Evolutionary conservation across 257 asterid species (phyloP), one percentile per base, ranked within the genome.

Genomic region (Solanum boliviense): DNA sequence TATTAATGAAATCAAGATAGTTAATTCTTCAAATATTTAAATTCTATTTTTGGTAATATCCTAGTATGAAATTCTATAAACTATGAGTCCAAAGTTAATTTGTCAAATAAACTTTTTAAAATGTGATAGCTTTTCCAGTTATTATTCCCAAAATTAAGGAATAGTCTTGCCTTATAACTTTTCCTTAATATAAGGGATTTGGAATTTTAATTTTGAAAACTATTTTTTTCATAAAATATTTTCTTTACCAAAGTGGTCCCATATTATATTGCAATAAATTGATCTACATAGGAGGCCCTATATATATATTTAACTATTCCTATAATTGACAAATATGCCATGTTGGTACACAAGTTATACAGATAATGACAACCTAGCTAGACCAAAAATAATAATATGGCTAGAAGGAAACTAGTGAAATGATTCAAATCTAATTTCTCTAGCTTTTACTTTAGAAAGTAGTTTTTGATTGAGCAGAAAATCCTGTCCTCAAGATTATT

Each of bases 181-280:
- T 81, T 88, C 89, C 95, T 71, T 23, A 86, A 91, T 89, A 89
- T 88, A 20, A 68, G 94, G 93, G 87, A 87, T 88, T 79, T 67
- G 60, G 74, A 18, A 36, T 68, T 82, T 81, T 9, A 81, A 46
- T 9, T 20, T 44, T 46, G 67, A 27, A 32, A 18, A 27, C 41
- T 29, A 5, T 16, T 29, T n/a, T 4, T 29, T 44, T 4, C 72
- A 12, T 32, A 6, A 29, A 20, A 70, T 86, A 39, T 86, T 16
- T 5, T 44, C 38, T 18, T 84, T 81, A 60, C 76, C 48, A 36
- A 20, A 16, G 81, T 60, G 84, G 87, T n/a, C 84, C 88, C 85
- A 13, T 81, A 11, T 85, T 83, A 39, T 44, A 36, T 39, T 39
- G 8, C 62, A 39, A 3, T 70, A 85, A 67, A 52, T 62, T 82